Evolutionary conservation across 345 rosid species (phyloP).

Genomic region (Lagerstroemia speciosa): DNA sequence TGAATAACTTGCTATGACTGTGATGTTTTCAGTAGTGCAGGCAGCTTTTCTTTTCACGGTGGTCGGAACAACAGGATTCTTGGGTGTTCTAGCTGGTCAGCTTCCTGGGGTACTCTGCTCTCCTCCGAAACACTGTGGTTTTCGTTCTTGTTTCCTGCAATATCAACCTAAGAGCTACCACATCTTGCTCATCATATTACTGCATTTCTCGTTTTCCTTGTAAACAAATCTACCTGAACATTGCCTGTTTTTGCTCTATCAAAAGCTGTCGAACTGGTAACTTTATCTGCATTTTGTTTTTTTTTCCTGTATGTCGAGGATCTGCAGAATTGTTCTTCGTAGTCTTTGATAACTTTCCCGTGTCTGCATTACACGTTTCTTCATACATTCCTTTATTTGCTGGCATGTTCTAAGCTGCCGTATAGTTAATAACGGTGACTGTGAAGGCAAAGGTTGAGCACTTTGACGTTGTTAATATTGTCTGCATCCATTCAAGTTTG

Average conservation of each 20-base stretch:
- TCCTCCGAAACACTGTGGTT: background rate
- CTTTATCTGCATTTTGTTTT: background rate
- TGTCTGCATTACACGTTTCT: too few species aligned
- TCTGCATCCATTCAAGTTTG: too few species aligned
- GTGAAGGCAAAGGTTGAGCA: too few species aligned
- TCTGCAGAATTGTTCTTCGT: background rate
- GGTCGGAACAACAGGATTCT: slow-evolving; percentile 71
- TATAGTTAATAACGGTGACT: background rate
- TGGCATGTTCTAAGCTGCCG: background rate
- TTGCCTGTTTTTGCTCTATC: too few species aligned
- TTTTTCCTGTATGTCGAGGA: background rate
- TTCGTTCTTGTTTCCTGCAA: background rate
- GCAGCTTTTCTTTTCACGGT: slow-evolving; percentile 91
- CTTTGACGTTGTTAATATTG: too few species aligned
- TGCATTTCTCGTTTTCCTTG: background rate
- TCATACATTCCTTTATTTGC: background rate
- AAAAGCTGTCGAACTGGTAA: background rate
- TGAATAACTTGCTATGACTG: slow-evolving; percentile 5
- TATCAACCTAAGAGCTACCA: too few species aligned
- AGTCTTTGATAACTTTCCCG: background rate
- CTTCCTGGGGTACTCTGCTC: slow-evolving; percentile 72
- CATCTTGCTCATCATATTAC: background rate
- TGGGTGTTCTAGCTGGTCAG: slow-evolving; percentile 80
- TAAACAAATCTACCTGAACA: background rate
- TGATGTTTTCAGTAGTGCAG: slow-evolving; percentile 54